Conservation (phyloP, 2,329 filamentous ascomycete species). For the Claviceps spartinae region DNA sequence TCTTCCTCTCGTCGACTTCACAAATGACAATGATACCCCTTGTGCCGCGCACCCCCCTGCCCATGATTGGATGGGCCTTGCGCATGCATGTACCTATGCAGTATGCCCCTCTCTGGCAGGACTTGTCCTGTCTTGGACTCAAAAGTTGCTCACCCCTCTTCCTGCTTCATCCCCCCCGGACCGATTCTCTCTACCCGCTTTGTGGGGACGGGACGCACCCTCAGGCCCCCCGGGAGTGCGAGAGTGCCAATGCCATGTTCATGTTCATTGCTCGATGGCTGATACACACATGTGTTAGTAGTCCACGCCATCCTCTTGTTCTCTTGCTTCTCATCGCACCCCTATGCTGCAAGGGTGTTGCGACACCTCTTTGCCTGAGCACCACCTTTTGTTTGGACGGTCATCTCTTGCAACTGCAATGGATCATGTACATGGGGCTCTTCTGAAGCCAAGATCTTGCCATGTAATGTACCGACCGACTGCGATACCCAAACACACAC, state of each 20-base stretch:
- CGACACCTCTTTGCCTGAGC: conserved; percentile 1
- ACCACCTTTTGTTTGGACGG: conserved; percentile 3
- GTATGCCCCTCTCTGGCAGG: background rate
- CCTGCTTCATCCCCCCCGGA: background rate
- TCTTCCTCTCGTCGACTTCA: too few species aligned
- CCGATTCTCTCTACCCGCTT: conserved; percentile 4
- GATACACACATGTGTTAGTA: background rate
- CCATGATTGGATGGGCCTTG: too few species aligned
- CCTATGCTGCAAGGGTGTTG: conserved; percentile 2
- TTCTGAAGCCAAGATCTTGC: conserved; percentile 6
- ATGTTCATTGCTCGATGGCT: background rate
- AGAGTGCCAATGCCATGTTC: too few species aligned
- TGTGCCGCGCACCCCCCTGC: background rate
- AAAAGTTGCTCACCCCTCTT: conserved; percentile 1
- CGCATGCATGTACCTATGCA: too few species aligned
- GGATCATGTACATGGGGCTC: background rate
- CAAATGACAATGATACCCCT: background rate
- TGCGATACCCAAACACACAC: background rate
- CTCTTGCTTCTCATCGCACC: background rate
- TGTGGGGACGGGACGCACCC: conserved; percentile 5
- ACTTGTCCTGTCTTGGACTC: conserved; percentile 1
- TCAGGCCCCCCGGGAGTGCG: conserved; percentile 1
- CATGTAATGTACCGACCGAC: conserved; percentile 4
- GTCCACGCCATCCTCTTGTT: background rate
- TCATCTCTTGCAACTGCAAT: background rate